These are phyloP conservation scores for Hymenoscyphus scutula DNA, from an alignment of 2,329 filamentous ascomycete genomes.

Conservation along the genomic window DNA sequence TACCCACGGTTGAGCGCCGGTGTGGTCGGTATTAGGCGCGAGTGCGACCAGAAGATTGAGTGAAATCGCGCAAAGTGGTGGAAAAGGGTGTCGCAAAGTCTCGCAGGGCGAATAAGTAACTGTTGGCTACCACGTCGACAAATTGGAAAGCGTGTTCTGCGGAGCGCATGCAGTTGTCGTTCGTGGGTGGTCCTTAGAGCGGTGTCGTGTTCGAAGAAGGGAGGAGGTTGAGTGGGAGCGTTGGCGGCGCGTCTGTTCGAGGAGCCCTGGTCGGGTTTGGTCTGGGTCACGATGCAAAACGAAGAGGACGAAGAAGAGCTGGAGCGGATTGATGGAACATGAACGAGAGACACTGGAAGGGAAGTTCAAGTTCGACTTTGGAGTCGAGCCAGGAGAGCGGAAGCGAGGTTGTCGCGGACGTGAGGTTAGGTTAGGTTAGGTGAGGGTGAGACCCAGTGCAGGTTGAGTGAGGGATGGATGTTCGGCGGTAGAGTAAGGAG, in stretches of 20 bases:
- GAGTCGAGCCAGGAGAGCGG: slow-evolving; percentile 7
- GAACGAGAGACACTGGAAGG: slow-evolving; percentile 24
- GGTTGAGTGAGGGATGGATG: slow-evolving; percentile 1
- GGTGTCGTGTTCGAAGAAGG: slow-evolving; percentile 8
- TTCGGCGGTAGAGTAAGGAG: neutral
- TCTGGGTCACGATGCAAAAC: slow-evolving; percentile 26
- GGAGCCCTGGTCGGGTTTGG: slow-evolving; percentile 11
- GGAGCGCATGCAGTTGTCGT: slow-evolving; percentile 19
- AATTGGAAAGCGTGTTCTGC: slow-evolving; percentile 9
- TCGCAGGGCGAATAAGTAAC: slow-evolving; percentile 20
- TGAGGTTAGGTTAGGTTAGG: neutral
- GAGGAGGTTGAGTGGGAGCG: slow-evolving; percentile 5
- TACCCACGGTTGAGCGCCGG: neutral
- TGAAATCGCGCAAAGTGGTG: slow-evolving; percentile 22
- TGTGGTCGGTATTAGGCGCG: slow-evolving; percentile 7
- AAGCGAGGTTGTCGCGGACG: neutral
- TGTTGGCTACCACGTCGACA: slow-evolving; percentile 14
- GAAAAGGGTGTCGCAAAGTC: slow-evolving; percentile 26
- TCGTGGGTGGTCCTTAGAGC: neutral
- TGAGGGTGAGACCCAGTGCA: too few species aligned
- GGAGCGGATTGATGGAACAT: slow-evolving; percentile 23
- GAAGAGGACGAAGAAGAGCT: too few species aligned
- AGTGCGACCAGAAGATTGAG: slow-evolving; percentile 24
- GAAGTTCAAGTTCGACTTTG: slow-evolving; percentile 18
- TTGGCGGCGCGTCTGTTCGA: slow-evolving; percentile 20